Conservation (phyloP, 2,329 filamentous ascomycete species). For the Stemphylium beticola region DNA sequence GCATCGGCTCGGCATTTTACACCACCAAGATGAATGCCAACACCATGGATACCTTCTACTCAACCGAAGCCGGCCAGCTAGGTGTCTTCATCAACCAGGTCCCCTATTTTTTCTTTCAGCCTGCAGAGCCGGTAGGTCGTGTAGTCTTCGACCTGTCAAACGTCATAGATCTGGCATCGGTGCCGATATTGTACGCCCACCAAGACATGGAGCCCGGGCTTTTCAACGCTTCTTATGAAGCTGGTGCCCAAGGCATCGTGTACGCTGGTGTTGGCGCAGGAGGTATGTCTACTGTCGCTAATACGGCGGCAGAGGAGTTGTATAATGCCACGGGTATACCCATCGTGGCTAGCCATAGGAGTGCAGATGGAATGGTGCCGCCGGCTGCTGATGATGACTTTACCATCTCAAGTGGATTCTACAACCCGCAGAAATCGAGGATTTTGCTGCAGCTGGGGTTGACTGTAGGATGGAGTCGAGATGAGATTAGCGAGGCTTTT, state of each 20-base stretch:
- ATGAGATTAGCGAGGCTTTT: constrained; percentile 55
- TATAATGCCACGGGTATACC: constrained; percentile 56
- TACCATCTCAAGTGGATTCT: constrained; percentile 57
- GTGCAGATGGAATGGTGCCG: constrained; percentile 61
- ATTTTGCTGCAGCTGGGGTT: constrained; percentile 56
- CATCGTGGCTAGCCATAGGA: constrained; percentile 60
- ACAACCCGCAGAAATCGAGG: constrained; percentile 63
- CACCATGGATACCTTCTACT: constrained; percentile 67
- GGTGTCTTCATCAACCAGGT: constrained; percentile 65
- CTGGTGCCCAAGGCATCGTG: constrained; percentile 62
- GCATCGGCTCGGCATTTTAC: constrained; percentile 65
- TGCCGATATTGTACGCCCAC: constrained; percentile 64
- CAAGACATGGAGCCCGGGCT: constrained; percentile 59
- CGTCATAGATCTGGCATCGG: constrained; percentile 59
- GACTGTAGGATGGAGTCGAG: constrained; percentile 37
- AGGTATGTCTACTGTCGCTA: constrained; percentile 46
- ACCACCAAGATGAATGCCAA: constrained; percentile 68
- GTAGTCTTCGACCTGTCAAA: constrained; percentile 49
- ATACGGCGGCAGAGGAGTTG: constrained; percentile 51
- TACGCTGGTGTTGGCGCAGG: constrained; percentile 64
- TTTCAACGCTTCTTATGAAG: constrained; percentile 56
- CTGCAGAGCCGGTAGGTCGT: constrained; percentile 53
- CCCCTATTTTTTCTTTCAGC: constrained; percentile 66
- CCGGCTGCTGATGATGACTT: constrained; percentile 27
- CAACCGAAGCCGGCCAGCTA: constrained; percentile 60